These are phyloP conservation scores for Mucor velutinosus DNA, from an alignment of 371 early-diverging fungal species.

Conservation along the genomic window DNA sequence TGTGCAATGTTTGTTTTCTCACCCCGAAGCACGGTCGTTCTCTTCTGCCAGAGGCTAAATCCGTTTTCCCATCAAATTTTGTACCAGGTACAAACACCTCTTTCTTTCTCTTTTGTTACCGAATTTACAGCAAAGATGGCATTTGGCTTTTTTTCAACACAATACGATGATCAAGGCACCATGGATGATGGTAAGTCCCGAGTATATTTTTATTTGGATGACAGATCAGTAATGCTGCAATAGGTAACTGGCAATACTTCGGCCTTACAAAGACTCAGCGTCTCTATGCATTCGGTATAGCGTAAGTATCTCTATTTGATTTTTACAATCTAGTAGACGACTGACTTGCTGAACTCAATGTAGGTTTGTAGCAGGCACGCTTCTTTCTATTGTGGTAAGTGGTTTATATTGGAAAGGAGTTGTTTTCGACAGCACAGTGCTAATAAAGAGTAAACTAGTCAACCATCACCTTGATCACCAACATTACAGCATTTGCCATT, in stretches of 20 bases:
- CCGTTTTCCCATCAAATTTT: neutral
- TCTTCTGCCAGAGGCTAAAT: neutral
- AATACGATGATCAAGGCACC: slow-evolving; percentile 46
- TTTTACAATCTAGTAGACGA: neutral
- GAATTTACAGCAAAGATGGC: slow-evolving; percentile 27
- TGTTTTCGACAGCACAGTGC: slow-evolving; percentile 5
- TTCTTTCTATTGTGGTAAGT: slow-evolving; percentile 75
- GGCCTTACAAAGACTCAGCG: slow-evolving; percentile 81
- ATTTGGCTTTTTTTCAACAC: slow-evolving; percentile 50
- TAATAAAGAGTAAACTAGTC: slow-evolving; percentile 46
- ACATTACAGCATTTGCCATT: slow-evolving; percentile 79
- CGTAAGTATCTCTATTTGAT: slow-evolving; percentile 39
- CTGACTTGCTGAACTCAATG: neutral
- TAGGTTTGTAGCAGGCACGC: slow-evolving; percentile 74
- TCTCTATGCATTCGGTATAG: slow-evolving; percentile 86
- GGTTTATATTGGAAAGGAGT: neutral
- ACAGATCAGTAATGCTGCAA: neutral
- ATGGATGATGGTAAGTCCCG: slow-evolving; percentile 49
- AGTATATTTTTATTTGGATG: neutral
- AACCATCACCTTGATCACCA: slow-evolving; percentile 61
- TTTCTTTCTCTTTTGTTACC: neutral
- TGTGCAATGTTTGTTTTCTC: neutral
- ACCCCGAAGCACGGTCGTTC: neutral
- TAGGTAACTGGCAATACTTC: slow-evolving; percentile 54
- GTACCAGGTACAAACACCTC: neutral